phyloP scores from a whole-genome alignment of 2,329 filamentous ascomycete species.

The Tolypocladium ovalisporum region DNA sequence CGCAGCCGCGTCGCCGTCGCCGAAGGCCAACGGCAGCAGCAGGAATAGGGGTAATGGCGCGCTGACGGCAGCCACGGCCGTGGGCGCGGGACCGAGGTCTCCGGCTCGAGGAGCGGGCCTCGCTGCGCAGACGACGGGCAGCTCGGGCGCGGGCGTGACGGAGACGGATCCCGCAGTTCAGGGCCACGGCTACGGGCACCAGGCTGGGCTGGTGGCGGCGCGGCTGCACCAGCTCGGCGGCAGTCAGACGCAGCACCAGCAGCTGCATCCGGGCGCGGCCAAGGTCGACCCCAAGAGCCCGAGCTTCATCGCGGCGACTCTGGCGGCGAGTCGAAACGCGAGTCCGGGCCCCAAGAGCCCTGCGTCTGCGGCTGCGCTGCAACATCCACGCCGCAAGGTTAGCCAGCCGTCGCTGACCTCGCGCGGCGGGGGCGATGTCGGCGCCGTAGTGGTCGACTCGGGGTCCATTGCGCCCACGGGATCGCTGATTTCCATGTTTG shows the following conservation, averaged over 20 bases:
- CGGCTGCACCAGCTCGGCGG: conserved; percentile 12
- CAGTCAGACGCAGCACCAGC: conserved; percentile 4
- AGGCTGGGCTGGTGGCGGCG: conserved; percentile 7
- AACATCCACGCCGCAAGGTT: conserved; percentile 11
- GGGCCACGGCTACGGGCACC: neutral
- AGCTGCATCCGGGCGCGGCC: conserved; percentile 9
- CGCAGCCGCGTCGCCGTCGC: conserved; percentile 6
- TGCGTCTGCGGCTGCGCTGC: conserved; percentile 9
- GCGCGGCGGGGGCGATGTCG: conserved; percentile 10
- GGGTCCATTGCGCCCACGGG: conserved; percentile 50
- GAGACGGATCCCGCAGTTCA: neutral
- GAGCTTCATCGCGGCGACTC: conserved; percentile 45
- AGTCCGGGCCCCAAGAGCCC: conserved; percentile 21
- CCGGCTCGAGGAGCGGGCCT: neutral
- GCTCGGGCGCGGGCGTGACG: neutral
- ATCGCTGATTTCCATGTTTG: conserved; percentile 59
- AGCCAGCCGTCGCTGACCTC: conserved; percentile 19
- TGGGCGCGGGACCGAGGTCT: conserved; percentile 8
- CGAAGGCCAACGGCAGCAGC: neutral
- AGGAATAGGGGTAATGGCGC: conserved; percentile 23
- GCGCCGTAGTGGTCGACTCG: conserved; percentile 30
- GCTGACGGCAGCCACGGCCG: conserved; percentile 32
- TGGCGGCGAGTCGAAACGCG: conserved; percentile 42
- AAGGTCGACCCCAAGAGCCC: conserved; percentile 36
- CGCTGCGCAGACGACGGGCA: neutral